A percentile compares a stretch with the other conserved stretches of the same genome.
Conservation (phyloP, 148 eudicot species). For the Amaranthus hypochondriacus region DNA sequence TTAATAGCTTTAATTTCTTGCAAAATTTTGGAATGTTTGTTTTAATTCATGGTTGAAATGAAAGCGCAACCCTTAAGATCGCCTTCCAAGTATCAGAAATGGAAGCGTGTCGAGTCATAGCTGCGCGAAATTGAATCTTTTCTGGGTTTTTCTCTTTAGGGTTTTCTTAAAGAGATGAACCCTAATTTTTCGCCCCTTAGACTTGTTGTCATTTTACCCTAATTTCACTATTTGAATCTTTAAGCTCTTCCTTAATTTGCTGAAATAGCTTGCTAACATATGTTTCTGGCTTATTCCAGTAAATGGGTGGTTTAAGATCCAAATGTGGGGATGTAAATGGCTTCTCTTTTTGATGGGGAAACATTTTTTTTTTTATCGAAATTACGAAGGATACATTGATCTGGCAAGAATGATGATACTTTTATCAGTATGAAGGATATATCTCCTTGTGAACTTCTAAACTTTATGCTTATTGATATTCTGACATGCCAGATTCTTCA, state of each 20-base stretch:
- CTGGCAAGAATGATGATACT: conserved; percentile 46
- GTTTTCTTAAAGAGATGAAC: conserved; percentile 51
- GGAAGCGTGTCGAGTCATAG: conserved; percentile 99
- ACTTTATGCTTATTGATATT: conserved; percentile 54
- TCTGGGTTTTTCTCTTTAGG: conserved; percentile 38
- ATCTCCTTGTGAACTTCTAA: conserved; percentile 27
- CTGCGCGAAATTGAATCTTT: conserved; percentile 53
- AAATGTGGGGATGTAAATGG: conserved; percentile 24
- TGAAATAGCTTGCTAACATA: conserved; percentile 4
- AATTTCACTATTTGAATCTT: conserved; percentile 5
- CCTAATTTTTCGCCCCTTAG: conserved; percentile 21
- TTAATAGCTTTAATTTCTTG: too few species aligned
- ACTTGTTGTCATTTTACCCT: neutral
- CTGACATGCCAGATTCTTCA: conserved; percentile 31
- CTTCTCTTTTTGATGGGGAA: conserved; percentile 18
- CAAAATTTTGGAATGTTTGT: too few species aligned
- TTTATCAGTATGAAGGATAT: conserved; percentile 25
- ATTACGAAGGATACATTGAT: neutral
- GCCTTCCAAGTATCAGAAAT: conserved; percentile 54
- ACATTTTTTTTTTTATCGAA: neutral
- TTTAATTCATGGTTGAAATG: too few species aligned
- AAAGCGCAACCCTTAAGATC: conserved; percentile 88
- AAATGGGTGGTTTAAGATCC: conserved; percentile 13
- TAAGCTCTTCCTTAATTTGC: conserved; percentile 9
- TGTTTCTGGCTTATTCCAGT: conserved; percentile 5